Conservation (phyloP, 2,329 filamentous ascomycete genomes). For the Ceratocystis diversiconidia region DNA sequence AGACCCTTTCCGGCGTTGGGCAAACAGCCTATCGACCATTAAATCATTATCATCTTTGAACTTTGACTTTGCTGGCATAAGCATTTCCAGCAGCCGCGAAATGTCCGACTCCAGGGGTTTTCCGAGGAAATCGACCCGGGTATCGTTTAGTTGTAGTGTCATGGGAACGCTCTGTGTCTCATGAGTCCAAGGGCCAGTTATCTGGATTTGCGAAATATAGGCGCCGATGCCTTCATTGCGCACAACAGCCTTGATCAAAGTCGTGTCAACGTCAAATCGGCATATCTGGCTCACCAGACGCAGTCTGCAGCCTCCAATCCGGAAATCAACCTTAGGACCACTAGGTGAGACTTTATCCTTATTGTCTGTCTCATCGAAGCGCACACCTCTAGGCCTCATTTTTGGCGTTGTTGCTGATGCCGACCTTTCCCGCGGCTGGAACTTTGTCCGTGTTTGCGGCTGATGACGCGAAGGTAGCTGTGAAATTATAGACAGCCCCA, state of each 20-base stretch:
- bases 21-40: slow-evolving; percentile 76
- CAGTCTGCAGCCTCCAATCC: slow-evolving; percentile 63
- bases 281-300: slow-evolving; percentile 67
- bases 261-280: slow-evolving; percentile 59
- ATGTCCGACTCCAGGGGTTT: slow-evolving; percentile 67
- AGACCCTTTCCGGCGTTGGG: slow-evolving; percentile 74
- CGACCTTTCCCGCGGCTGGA: not conserved
- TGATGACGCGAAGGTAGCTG: slow-evolving; percentile 40
- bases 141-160: slow-evolving; percentile 46
- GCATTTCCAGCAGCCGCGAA: slow-evolving; percentile 65
- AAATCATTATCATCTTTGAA: slow-evolving; percentile 87
- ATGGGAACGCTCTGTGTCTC: slow-evolving; percentile 43
- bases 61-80: slow-evolving; percentile 82
- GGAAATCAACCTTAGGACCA: slow-evolving; percentile 51
- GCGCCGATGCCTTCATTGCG: slow-evolving; percentile 58
- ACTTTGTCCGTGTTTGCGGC: not conserved
- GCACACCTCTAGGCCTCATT: slow-evolving; percentile 40
- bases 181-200: slow-evolving; percentile 48
- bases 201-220: slow-evolving; percentile 58
- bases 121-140: slow-evolving; percentile 57
- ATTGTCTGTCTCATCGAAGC: slow-evolving; percentile 40
- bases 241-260: slow-evolving; percentile 66
- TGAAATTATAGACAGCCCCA: slow-evolving; percentile 71
- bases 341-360: slow-evolving; percentile 31
- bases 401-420: slow-evolving; percentile 23